Evolutionary conservation across 2,329 filamentous ascomycete genomes (phyloP).

Genomic region (Ophiocordyceps camponoti-leonardi): DNA sequence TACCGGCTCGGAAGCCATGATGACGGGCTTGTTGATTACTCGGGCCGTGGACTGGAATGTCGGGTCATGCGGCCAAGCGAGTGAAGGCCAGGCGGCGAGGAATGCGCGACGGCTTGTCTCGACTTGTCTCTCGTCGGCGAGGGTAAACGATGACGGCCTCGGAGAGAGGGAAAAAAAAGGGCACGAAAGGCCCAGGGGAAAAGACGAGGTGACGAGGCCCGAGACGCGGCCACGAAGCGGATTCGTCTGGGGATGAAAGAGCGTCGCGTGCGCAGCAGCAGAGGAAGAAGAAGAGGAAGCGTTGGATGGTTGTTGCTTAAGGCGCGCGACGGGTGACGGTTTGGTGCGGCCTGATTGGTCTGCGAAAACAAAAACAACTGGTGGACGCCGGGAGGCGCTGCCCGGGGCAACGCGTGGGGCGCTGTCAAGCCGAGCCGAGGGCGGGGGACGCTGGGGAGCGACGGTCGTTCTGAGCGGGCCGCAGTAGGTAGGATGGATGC

Average conservation of each 20-base stretch:
- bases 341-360: neutral
- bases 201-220: neutral
- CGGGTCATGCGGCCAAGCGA: slow-evolving; percentile 14
- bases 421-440: neutral
- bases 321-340: neutral
- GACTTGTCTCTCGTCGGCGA: neutral
- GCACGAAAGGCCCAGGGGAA: no score
- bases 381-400: neutral
- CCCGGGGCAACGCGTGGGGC: neutral
- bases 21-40: slow-evolving; percentile 9
- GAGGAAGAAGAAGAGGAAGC: neutral
- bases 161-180: neutral
- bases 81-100: slow-evolving; percentile 6
- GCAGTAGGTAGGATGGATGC: no score
- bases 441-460: neutral
- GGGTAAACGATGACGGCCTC: neutral
- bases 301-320: neutral
- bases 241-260: neutral
- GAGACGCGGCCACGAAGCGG: neutral
- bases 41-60: slow-evolving; percentile 9
- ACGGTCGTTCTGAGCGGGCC: neutral
- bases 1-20: slow-evolving; percentile 22
- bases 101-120: slow-evolving; percentile 10
- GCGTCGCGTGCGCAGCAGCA: neutral
- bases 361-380: neutral